These are phyloP conservation scores for Plasmodium coatneyi DNA, from an alignment of 169 alveolate species.

Conservation along the genomic window DNA sequence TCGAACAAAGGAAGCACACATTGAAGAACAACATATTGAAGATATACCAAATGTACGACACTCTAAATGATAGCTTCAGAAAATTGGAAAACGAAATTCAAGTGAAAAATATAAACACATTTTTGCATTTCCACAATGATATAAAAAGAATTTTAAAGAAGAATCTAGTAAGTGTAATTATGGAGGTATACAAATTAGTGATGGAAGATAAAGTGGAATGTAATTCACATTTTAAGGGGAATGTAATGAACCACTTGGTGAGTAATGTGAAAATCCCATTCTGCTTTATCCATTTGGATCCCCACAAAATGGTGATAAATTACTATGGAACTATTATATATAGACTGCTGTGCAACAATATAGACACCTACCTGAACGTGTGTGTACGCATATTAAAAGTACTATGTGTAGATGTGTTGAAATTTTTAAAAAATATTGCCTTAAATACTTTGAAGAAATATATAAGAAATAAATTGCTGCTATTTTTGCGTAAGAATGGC, in stretches of 20 bases:
- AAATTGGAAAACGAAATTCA: constrained; percentile 12
- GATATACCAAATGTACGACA: constrained; percentile 34
- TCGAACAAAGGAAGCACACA: not conserved
- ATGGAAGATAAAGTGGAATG: constrained; percentile 14
- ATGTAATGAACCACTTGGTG: constrained; percentile 18
- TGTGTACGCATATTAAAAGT: constrained; percentile 48
- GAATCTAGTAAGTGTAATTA: not conserved
- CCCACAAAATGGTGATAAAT: constrained; percentile 33
- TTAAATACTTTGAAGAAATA: constrained; percentile 48
- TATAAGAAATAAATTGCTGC: constrained; percentile 38
- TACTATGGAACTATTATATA: constrained; percentile 48
- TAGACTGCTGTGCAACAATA: constrained; percentile 29
- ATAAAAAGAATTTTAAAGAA: constrained; percentile 11
- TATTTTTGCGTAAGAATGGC: constrained; percentile 27
- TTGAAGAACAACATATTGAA: not conserved
- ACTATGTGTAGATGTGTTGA: constrained; percentile 55
- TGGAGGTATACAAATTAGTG: constrained; percentile 26
- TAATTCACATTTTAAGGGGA: not conserved
- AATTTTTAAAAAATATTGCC: constrained; percentile 34
- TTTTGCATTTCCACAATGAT: constrained; percentile 14
- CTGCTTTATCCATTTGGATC: constrained; percentile 34
- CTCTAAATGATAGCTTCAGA: not conserved
- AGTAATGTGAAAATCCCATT: constrained; percentile 31
- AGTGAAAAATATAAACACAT: constrained; percentile 15
- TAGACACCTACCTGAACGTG: constrained; percentile 19